Evolutionary conservation across 768 basidiomycete genomes (phyloP).

Genomic region (Daedaleopsis sinensis): DNA sequence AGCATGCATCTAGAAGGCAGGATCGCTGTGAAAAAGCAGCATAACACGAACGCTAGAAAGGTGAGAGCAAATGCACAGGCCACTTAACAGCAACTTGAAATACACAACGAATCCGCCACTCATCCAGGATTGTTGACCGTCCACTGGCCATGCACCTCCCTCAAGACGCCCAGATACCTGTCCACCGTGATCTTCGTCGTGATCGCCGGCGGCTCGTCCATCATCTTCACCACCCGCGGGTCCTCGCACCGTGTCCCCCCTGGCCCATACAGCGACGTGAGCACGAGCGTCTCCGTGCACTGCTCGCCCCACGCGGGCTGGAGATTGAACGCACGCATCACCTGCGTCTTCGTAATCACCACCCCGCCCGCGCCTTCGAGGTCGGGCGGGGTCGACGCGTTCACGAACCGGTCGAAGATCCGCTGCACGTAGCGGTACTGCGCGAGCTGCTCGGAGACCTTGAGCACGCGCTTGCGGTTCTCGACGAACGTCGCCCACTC

Average conservation of each 20-base stretch:
- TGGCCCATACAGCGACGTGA: conserved; percentile 60
- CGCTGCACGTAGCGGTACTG: conserved; percentile 58
- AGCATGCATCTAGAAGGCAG: background rate
- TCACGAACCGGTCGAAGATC: conserved; percentile 49
- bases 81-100: background rate
- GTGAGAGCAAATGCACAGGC: background rate
- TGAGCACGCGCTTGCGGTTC: conserved; percentile 35
- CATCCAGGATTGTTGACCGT: conserved; percentile 35
- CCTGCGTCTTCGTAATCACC: conserved; percentile 55
- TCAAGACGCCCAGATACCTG: conserved; percentile 52
- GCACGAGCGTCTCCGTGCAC: conserved; percentile 52
- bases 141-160: conserved; percentile 51
- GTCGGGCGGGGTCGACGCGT: conserved; percentile 45
- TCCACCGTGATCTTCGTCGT: conserved; percentile 48
- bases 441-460: conserved; percentile 30
- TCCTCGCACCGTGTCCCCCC: conserved; percentile 53
- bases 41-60: background rate
- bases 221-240: conserved; percentile 49
- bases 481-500: conserved; percentile 51
- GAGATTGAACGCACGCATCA: conserved; percentile 54
- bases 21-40: background rate
- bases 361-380: conserved; percentile 37
- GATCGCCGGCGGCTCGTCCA: conserved; percentile 48
- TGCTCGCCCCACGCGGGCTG: conserved; percentile 46
- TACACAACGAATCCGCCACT: background rate